Evolutionary conservation across 2,329 filamentous ascomycete species (phyloP).

Genomic region (Microdochium bolleyi): DNA sequence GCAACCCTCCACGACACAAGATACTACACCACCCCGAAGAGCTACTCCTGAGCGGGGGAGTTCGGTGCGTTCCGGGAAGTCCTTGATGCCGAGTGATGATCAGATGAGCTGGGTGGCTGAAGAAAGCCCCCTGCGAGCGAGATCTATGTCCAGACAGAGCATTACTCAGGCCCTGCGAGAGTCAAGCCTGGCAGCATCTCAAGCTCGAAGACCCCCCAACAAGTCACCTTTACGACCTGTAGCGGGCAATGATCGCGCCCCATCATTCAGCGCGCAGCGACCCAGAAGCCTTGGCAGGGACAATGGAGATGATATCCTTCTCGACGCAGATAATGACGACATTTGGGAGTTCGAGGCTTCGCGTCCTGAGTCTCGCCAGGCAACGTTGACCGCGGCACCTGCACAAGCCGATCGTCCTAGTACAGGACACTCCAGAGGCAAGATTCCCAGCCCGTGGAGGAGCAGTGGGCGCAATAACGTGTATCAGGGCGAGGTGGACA

Average conservation of each 20-base stretch:
- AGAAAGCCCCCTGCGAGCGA: conserved; percentile 4
- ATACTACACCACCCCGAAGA: not conserved
- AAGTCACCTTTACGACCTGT: conserved; percentile 5
- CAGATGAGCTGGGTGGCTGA: conserved; percentile 9
- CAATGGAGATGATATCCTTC: not conserved
- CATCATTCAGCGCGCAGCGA: not conserved
- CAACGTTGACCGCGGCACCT: not conserved
- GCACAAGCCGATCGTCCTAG: conserved; percentile 6
- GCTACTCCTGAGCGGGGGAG: not conserved
- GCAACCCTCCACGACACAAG: not conserved
- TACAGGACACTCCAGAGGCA: conserved; percentile 15
- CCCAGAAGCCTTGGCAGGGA: conserved; percentile 2
- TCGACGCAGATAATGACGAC: conserved; percentile 17
- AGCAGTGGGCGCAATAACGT: conserved; percentile 19
- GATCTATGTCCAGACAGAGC: not conserved
- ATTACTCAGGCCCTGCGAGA: not conserved
- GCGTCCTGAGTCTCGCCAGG: conserved; percentile 18
- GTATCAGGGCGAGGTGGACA: conserved; percentile 21
- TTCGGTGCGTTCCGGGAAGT: conserved; percentile 4
- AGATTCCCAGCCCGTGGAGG: conserved; percentile 33
- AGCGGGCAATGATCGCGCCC: not conserved
- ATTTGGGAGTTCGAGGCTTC: conserved; percentile 52
- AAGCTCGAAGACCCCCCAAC: conserved; percentile 4
- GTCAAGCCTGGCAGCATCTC: not conserved
- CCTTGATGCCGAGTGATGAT: conserved; percentile 7